Base-by-base conservation (phyloP, 1,284 basidiomycete genomes). In the Heliocybe sulcata region DNA sequence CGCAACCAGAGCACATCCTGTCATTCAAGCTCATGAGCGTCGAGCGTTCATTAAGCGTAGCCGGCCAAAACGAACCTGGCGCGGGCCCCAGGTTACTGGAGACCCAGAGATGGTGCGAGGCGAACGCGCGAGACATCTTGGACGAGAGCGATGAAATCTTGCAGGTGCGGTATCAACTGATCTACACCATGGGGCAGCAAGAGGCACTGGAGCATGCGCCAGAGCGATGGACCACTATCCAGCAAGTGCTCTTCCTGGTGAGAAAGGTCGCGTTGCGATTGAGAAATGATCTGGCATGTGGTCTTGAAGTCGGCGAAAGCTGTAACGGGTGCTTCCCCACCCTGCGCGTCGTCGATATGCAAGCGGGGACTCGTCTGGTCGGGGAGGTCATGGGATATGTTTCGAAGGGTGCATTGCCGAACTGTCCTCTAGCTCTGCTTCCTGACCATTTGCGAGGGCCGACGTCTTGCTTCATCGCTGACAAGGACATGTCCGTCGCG, bases 131-230 rank as follows among this genome's bases (percentile, higher is more conserved):
- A 20, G 79, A 81, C 52, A 66, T 82, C 26, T 58, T 81, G 2
- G 80, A 82, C 50, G 79, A 81, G 58, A 79, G 79, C 57, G 79
- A 81, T 53, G 79, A 81, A 54, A 68, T 82, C 22, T 67, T 81
- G 3, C 72, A 73, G 51, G 72, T 75, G 35, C 69, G 70, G 0
- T 81, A 76, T 53, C 78, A 80, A 47, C 64, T 82, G 4, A 65
- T 81, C 0, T 81, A 81, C 54, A 75, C 78, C 0, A 63, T 74
- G 26, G 77, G 76, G n/a, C 48, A 62, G 2, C 75, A 76, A 50
- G 55, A 54, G 29, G 63, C 70, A 1, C 55, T 80, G 16, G 73
- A 81, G 33, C 70, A 70, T 27, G 68, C 69, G 35, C 76, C 78
- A 0, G 65, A 77, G 52, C 73, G 81, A 48, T 82, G 81, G 80